Evolutionary conservation across 2,329 filamentous ascomycete genomes (phyloP), one percentile per base, ranked within the genome.

Genomic region (Teratosphaeria destructans): DNA sequence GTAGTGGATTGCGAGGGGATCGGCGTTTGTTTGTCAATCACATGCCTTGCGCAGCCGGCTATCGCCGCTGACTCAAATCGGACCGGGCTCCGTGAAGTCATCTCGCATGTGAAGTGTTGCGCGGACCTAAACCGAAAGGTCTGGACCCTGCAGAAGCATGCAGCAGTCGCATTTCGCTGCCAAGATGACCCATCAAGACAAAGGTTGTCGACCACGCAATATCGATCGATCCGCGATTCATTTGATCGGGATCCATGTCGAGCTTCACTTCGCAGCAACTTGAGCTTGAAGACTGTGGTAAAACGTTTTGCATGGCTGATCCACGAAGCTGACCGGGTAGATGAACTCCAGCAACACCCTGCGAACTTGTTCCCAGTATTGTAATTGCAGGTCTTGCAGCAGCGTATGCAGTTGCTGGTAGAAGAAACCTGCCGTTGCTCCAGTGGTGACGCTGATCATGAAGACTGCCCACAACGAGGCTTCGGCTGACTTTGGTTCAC

Each of bases 391-490:
- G 56, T 71, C 64, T 32, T 65, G 62, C 55, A 70, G 63, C 52
- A 72, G 52, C 2, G 57, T 60, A 34, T 58, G 57, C 16, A 70
- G 35, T 16, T 66, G 57, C 55, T 65, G 63, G 35, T 66, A 61
- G 57, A 67, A 68, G 60, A 65, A 64, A 5, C 56, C 56, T 29
- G 65, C 64, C 2, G 64, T 67, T 16, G 67, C 63, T 8, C 66
- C 68, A 34, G 69, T 70, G 5, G 70, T 71, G 10, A 72, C 69
- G 53, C 66, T 68, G 55, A 72, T 71, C 58, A 71, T 69, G 60
- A 71, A 69, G 3, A 70, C 61, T 11, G 68, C 68, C 70, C 70
- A 72, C 14, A 71, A 59, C 2, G 68, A 66, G 14, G 67, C 70
- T 56, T 71, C 68, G 4, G 69, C 67, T 10, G 69, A 66, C 29